phyloP scores from a whole-genome alignment of 805 yeast genomes.

The Suhomyces faveliae region DNA sequence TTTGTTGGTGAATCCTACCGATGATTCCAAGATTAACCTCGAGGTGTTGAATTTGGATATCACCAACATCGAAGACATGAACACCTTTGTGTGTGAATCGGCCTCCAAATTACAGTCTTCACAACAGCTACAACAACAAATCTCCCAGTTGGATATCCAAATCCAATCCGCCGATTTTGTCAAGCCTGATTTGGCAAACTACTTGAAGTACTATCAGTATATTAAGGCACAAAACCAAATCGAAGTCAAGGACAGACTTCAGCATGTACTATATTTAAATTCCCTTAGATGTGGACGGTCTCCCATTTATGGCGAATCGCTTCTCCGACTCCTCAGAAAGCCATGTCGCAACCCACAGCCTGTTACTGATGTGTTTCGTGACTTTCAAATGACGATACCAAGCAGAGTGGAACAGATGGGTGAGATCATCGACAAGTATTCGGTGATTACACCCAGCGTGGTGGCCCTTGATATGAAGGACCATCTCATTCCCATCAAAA shows the following conservation, averaged over 20 bases:
- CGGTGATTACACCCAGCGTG: conserved; percentile 85
- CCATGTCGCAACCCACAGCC: conserved; percentile 9
- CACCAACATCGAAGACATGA: conserved; percentile 43
- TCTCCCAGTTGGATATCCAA: conserved; percentile 40
- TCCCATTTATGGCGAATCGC: conserved; percentile 69
- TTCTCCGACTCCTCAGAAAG: conserved; percentile 42
- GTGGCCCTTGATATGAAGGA: conserved; percentile 73
- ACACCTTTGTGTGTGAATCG: conserved; percentile 47
- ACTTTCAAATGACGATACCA: conserved; percentile 25
- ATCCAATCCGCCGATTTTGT: conserved; percentile 22
- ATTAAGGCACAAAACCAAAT: conserved; percentile 52
- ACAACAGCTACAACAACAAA: conserved; percentile 42
- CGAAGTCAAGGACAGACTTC: conserved; percentile 50
- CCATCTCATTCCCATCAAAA: conserved; percentile 41
- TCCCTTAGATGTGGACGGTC: conserved; percentile 57
- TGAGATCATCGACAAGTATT: conserved; percentile 65
- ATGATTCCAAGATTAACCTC: conserved; percentile 39
- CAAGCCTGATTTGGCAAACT: conserved; percentile 30
- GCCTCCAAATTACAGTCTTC: conserved; percentile 48
- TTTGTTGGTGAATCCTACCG: conserved; percentile 18
- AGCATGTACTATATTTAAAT: conserved; percentile 63
- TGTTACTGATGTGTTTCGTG: conserved; percentile 14
- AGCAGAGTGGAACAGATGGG: conserved; percentile 35
- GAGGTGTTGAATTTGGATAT: conserved; percentile 62
- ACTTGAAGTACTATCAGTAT: conserved; percentile 59